Evolutionary conservation across 2,329 filamentous ascomycete species (phyloP).

Genomic region (Neophaeococcomyces mojaviensis): DNA sequence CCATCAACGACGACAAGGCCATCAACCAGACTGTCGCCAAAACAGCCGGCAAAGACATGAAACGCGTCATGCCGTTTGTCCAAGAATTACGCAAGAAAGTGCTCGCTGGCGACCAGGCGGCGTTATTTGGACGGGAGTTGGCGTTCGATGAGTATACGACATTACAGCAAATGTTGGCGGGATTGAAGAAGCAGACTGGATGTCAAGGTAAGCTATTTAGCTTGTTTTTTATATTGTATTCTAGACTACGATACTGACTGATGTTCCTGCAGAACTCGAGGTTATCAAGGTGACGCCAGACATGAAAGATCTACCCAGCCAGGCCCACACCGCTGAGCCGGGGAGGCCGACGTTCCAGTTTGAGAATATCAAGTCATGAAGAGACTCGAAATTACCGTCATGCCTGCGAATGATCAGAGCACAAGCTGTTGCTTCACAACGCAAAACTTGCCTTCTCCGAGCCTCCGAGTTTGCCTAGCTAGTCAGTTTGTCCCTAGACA

Average conservation of each 20-base stretch:
- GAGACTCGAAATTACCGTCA: too few species aligned
- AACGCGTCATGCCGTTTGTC: conserved; percentile 97
- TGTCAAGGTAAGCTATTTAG: conserved; percentile 45
- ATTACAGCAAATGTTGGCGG: conserved; percentile 68
- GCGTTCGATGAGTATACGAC: conserved; percentile 76
- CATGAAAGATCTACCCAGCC: conserved; percentile 48
- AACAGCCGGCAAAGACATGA: conserved; percentile 65
- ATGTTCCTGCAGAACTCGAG: conserved; percentile 47
- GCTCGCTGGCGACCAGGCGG: conserved; percentile 51
- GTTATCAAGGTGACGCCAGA: conserved; percentile 63
- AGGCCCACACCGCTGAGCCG: conserved; percentile 69
- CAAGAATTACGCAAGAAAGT: conserved; percentile 77
- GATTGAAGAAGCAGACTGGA: conserved; percentile 68
- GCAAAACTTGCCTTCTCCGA: too few species aligned
- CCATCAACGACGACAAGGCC: conserved; percentile 67
- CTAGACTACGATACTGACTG: too few species aligned
- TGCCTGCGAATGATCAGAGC: too few species aligned
- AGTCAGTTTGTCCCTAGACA: too few species aligned
- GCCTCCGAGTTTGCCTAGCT: too few species aligned
- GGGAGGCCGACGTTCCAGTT: conserved; percentile 77
- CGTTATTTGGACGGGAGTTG: conserved; percentile 75
- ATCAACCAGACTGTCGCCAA: conserved; percentile 73
- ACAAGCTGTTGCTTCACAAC: too few species aligned
- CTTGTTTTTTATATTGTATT: too few species aligned
- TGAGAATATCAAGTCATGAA: conserved; percentile 60